These are phyloP conservation scores for Ciborinia camelliae DNA, from an alignment of 2,329 filamentous ascomycete species.

Conservation along the genomic window DNA sequence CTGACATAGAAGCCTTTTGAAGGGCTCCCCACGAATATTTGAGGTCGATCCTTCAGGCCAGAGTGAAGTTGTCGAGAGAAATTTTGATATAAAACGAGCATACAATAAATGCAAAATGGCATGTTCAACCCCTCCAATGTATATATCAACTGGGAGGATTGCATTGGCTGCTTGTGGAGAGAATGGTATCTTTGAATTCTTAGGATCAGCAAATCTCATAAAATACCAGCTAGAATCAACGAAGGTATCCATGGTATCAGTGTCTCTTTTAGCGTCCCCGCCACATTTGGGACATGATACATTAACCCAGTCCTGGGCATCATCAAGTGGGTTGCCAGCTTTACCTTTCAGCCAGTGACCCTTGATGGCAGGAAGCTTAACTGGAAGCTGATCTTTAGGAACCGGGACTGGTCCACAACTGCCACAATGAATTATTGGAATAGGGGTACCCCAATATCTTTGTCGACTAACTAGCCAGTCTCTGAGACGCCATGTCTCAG, in stretches of 20 bases:
- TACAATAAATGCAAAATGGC: conserved; percentile 88
- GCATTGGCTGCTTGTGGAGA: conserved; percentile 53
- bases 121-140: conserved; percentile 85
- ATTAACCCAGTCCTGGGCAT: conserved; percentile 69
- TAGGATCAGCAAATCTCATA: conserved; percentile 71
- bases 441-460: conserved; percentile 87
- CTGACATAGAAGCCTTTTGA: conserved; percentile 78
- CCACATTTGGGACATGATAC: conserved; percentile 72
- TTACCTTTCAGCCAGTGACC: conserved; percentile 66
- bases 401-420: conserved; percentile 78
- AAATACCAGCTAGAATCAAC: conserved; percentile 96
- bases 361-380: conserved; percentile 67
- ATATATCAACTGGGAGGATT: conserved; percentile 76
- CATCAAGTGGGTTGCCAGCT: conserved; percentile 73
- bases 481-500: conserved; percentile 73
- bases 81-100: conserved; percentile 86
- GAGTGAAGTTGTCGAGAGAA: conserved; percentile 58
- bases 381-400: conserved; percentile 71
- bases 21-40: conserved; percentile 61
- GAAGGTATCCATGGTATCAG: conserved; percentile 95
- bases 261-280: conserved; percentile 71
- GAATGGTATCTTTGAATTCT: conserved; percentile 61
- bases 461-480: conserved; percentile 94
- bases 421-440: conserved; percentile 80
- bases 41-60: conserved; percentile 44